Conservation (phyloP, 345 rosid genomes). For the Gossypium herbaceum region DNA sequence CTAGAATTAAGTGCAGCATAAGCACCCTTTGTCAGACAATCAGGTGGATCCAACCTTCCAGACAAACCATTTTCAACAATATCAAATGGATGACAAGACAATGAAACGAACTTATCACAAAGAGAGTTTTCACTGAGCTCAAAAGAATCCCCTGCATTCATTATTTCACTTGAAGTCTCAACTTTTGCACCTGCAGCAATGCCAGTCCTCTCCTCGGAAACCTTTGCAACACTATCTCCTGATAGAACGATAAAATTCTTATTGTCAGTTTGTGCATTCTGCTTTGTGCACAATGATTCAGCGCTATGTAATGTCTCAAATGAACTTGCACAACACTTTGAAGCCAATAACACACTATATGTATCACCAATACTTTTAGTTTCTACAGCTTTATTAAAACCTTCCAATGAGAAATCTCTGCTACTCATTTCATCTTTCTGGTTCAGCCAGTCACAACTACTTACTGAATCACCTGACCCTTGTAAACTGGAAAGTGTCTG, state of each 20-base stretch:
- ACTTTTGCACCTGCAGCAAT: slow-evolving; percentile 29
- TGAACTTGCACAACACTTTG: slow-evolving; percentile 15
- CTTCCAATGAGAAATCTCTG: slow-evolving; percentile 23
- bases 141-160: slow-evolving; percentile 22
- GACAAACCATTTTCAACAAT: slow-evolving; percentile 28
- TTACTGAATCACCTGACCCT: slow-evolving; percentile 15
- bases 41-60: slow-evolving; percentile 22
- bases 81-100: slow-evolving; percentile 20
- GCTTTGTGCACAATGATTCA: slow-evolving; percentile 21
- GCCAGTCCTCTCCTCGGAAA: slow-evolving; percentile 32
- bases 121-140: slow-evolving; percentile 11
- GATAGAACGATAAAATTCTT: slow-evolving; percentile 17
- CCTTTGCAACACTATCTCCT: slow-evolving; percentile 16
- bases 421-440: slow-evolving; percentile 18
- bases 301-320: slow-evolving; percentile 22
- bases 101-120: slow-evolving; percentile 14
- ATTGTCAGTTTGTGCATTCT: slow-evolving; percentile 24
- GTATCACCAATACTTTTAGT: slow-evolving; percentile 17
- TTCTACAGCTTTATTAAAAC: slow-evolving; percentile 15
- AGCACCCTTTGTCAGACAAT: slow-evolving; percentile 26
- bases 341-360: slow-evolving; percentile 13
- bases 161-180: slow-evolving; percentile 21
- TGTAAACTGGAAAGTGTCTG: slow-evolving; percentile 15
- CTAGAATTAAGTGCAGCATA: slow-evolving; percentile 26
- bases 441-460: slow-evolving; percentile 15